Percentiles rank a stretch among this genome's conserved stretches.
Conservation (phyloP, 2,329 filamentous ascomycete species). For the Pestalotiopsis sp. region DNA sequence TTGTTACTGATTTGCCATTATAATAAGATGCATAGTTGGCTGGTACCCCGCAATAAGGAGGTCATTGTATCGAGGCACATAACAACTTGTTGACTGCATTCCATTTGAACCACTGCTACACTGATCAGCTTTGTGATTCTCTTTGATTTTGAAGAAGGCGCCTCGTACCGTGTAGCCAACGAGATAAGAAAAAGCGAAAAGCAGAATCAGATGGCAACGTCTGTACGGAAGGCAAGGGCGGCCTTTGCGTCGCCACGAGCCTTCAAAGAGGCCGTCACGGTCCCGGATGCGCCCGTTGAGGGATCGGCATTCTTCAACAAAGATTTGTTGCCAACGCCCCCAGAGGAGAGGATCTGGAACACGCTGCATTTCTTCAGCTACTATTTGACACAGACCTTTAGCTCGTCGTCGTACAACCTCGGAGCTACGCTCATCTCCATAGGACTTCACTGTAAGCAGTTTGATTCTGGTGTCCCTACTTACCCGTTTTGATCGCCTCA, state of each 20-base stretch:
- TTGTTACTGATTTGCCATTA: neutral
- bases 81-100: neutral
- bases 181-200: neutral
- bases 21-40: neutral
- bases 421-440: conserved; percentile 31
- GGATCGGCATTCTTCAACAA: conserved; percentile 25
- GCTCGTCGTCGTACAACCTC: conserved; percentile 36
- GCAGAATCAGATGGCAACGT: neutral
- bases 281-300: conserved; percentile 14
- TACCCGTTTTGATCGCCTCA: neutral
- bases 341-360: conserved; percentile 22
- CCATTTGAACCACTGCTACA: neutral
- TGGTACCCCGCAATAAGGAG: neutral
- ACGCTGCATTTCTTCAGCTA: conserved; percentile 34
- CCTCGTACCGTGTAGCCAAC: neutral
- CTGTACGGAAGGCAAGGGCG: conserved; percentile 8
- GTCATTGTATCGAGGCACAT: neutral
- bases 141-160: neutral
- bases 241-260: conserved; percentile 18
- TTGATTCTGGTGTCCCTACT: neutral
- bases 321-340: conserved; percentile 26
- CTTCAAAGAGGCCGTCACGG: conserved; percentile 18
- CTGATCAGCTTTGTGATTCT: neutral
- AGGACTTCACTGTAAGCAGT: conserved; percentile 25
- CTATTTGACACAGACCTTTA: conserved; percentile 35